Evolutionary conservation across 1,284 basidiomycete species (phyloP).

Genomic region (Malassezia arunalokei): DNA sequence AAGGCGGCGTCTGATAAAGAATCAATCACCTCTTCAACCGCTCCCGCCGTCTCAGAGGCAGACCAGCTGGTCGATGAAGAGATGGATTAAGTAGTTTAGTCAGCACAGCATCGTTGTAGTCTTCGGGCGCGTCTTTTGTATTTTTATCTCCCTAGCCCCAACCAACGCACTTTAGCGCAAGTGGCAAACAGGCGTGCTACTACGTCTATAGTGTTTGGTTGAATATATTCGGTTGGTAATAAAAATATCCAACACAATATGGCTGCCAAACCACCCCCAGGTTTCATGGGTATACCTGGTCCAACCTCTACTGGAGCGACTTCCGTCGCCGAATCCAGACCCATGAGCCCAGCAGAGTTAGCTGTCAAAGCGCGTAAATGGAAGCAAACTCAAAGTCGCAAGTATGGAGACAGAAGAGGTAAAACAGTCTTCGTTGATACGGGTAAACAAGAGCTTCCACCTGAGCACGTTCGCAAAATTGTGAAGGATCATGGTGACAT

Average conservation of each 20-base stretch:
- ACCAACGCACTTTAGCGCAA: no score
- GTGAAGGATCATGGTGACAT: slow-evolving; percentile 48
- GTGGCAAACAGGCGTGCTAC: no score
- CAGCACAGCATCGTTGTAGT: not conserved
- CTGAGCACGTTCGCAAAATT: slow-evolving; percentile 59
- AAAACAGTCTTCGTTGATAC: slow-evolving; percentile 80
- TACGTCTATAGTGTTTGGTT: not conserved
- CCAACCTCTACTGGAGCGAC: slow-evolving; percentile 10
- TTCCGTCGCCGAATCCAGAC: slow-evolving; percentile 20
- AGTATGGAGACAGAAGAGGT: slow-evolving; percentile 69
- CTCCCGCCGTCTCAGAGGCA: not conserved
- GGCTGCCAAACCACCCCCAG: slow-evolving; percentile 11
- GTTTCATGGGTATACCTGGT: slow-evolving; percentile 9
- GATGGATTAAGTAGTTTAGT: slow-evolving; percentile 11
- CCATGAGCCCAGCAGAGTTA: slow-evolving; percentile 62
- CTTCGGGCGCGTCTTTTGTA: not conserved
- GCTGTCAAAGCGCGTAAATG: slow-evolving; percentile 82
- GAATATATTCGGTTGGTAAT: not conserved
- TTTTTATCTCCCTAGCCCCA: not conserved
- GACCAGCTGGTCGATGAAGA: slow-evolving; percentile 15
- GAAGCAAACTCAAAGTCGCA: slow-evolving; percentile 79
- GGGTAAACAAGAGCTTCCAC: slow-evolving; percentile 62
- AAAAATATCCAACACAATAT: not conserved
- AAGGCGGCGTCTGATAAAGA: not conserved
- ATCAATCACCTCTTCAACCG: not conserved